Evolutionary conservation across 805 yeast species (phyloP), one percentile per base, ranked within the genome.

Genomic region (Schwanniomyces yamadae): DNA sequence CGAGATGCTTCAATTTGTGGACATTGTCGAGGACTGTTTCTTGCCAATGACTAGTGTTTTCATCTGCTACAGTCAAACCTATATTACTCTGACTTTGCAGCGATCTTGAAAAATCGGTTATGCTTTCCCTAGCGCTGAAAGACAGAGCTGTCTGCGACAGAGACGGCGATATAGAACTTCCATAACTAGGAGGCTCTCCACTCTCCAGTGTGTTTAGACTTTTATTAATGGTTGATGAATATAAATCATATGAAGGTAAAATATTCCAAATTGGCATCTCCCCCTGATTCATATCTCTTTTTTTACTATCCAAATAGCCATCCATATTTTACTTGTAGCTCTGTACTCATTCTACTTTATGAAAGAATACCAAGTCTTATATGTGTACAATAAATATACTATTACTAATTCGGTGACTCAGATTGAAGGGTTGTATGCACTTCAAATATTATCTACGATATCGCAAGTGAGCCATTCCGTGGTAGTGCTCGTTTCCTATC

Each of bases 201-300:
- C 15, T 18, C n/a, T 35, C 30, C 10, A 40, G 40, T 1, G 44
- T 39, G 18, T 45, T 32, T 5, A 34, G 34, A 13, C 42, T 45
- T 42, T 39, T 39, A 21, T 42, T 40, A 28, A 54, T 34, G 2
- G 53, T 42, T 6, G 43, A 39, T 8, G 53, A 41, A 38, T 52
- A 63, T 66, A 66, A 61, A 18, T 55, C 55, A 45, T 67, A 67
- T 25, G 67, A 59, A 6, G 73, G 73, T 14, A 67, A 41, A 10
- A 67, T 67, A 13, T 57, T 50, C 67, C 69, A 63, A 11, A 64
- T 43, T 1, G 67, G 68, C 23, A 50, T 61, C 12, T 46, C 49
- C 11, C 34, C 28, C 17, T 27, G 29, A 5, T 27, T n/a, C n/a
- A n/a, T n/a, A n/a, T n/a, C n/a, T n/a, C n/a, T n/a, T n/a, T n/a